Base-by-base conservation (phyloP, 164 flowering plant genomes). In the Nymphaea thermarum region DNA sequence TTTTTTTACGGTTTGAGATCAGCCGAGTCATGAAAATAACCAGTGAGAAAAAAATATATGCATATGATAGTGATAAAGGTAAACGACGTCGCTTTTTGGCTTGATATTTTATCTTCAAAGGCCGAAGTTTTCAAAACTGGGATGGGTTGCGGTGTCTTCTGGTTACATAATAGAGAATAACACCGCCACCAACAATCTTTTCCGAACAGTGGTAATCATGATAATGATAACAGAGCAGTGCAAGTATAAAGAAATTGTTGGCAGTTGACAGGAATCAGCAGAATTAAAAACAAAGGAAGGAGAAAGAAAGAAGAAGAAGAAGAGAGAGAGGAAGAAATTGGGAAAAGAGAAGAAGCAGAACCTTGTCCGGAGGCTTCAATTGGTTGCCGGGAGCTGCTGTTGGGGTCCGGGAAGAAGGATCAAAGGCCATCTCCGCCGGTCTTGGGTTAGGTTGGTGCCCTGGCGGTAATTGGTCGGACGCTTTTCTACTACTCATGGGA, bases 401-500 rank as follows among this genome's bases (percentile, higher is more conserved):
- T 73, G 80, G 75, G 80, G 70, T 74, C 42, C 75, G 66, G 62
- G 62, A 18, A 63, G 41, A 8, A 65, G 62, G 36, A 45, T 15
- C 45, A 51, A 51, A 51, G 12, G 57, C 57, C 82, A 84, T 80
- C 62, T 74, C 84, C 43, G 63, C 64, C 66, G 42, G 70, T 43
- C 62, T 77, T 8, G 57, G 14, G 57, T 7, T 51, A 15, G 78
- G 78, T 45, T 77, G 86, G 12, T 79, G 82, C 42, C 77, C 81
- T 17, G 62, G 75, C 47, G 70, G 71, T 68, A 16, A 25, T 25
- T 77, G 82, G 65, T 82, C 80, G 63, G 81, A 76, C 67, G 84
- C 68, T 67, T 81, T 87, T 76, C 71, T 82, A 55, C 60, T 55
- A 69, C 87, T 85, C 62, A 84, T 74, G 3, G 96, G 91, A 47